Percentiles rank a stretch among this genome's conserved stretches.
These are phyloP conservation scores for Trichaptum fuscoviolaceum DNA, from an alignment of 768 basidiomycete species.

Conservation along the genomic window DNA sequence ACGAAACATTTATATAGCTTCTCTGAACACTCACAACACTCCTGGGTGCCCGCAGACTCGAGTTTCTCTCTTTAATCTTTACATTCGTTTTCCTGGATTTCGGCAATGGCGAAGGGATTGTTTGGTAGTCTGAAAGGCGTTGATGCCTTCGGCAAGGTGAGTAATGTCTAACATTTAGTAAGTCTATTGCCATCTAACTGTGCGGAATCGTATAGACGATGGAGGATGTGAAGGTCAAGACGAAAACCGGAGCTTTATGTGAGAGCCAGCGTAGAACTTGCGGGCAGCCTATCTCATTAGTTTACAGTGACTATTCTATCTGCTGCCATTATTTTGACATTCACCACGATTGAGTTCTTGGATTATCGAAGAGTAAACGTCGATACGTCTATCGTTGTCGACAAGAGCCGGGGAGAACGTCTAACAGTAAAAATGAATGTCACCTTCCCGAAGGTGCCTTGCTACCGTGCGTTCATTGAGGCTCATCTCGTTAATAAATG, in stretches of 20 bases:
- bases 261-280: slow-evolving; percentile 26
- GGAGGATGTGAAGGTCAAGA: slow-evolving; percentile 99
- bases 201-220: slow-evolving; percentile 60
- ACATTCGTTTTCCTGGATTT: slow-evolving; percentile 12
- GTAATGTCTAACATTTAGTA: slow-evolving; percentile 13
- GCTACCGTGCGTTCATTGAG: slow-evolving; percentile 69
- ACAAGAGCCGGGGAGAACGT: slow-evolving; percentile 92
- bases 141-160: slow-evolving; percentile 98
- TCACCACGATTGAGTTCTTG: slow-evolving; percentile 90
- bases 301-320: slow-evolving; percentile 83
- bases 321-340: slow-evolving; percentile 85
- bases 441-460: slow-evolving; percentile 95
- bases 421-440: slow-evolving; percentile 87
- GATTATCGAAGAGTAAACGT: slow-evolving; percentile 86
- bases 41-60: slow-evolving; percentile 1
- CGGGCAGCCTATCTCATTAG: slow-evolving; percentile 9
- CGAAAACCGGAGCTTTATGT: slow-evolving; percentile 89
- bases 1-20: background rate
- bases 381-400: slow-evolving; percentile 91
- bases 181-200: background rate
- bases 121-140: slow-evolving; percentile 80
- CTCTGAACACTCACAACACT: background rate
- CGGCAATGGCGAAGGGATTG: slow-evolving; percentile 70
- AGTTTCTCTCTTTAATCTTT: slow-evolving; percentile 11
- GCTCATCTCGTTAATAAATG: slow-evolving; percentile 4